These are phyloP conservation scores for Schizonepeta tenuifolia DNA, from an alignment of 257 asterid genomes.

Conservation along the genomic window DNA sequence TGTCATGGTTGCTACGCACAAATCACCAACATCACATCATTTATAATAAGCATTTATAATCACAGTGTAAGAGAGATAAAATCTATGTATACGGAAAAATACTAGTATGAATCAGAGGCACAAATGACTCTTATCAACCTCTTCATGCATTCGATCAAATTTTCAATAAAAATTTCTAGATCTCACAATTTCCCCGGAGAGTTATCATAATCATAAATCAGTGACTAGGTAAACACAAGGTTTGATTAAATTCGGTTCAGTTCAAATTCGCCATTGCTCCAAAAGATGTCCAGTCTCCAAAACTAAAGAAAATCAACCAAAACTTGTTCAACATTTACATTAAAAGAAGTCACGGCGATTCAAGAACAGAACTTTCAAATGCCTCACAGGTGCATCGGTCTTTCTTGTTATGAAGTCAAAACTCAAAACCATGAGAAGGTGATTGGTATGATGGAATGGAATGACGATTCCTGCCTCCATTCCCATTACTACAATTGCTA, in stretches of 20 bases:
- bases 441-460: no score
- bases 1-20: background rate
- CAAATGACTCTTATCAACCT: constrained; percentile 10
- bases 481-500: no score
- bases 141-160: constrained; percentile 13
- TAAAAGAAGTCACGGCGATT: background rate
- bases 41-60: background rate
- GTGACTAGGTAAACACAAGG: constrained; percentile 2
- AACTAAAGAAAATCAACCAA: constrained; percentile 1
- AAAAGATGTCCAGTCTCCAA: background rate
- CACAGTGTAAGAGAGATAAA: constrained; percentile 13
- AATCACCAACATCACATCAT: constrained; percentile 1
- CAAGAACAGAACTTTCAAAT: background rate
- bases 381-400: constrained; percentile 2
- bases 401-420: background rate
- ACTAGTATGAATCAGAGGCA: background rate
- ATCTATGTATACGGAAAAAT: background rate
- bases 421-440: no score
- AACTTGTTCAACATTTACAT: background rate
- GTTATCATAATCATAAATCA: background rate
- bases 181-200: background rate
- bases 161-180: background rate
- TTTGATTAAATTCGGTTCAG: background rate
- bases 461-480: no score
- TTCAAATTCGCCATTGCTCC: background rate